A percentile compares a stretch with the other conserved stretches of the same genome.
Evolutionary conservation across 2,329 filamentous ascomycete species (phyloP).

Genomic region (Talaromyces sp.): DNA sequence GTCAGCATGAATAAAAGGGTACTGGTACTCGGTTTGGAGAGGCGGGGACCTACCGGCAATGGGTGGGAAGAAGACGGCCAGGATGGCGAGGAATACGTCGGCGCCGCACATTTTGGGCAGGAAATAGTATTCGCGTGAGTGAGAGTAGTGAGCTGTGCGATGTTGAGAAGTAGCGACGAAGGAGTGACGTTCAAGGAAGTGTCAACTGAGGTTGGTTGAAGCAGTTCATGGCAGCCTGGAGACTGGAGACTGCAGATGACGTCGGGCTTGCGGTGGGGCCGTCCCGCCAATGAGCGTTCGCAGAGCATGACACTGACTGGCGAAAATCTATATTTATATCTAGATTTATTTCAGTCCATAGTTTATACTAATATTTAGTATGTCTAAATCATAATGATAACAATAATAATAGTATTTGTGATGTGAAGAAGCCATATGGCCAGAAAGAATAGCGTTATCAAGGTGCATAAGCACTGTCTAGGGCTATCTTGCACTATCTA

Average conservation of each 20-base stretch:
- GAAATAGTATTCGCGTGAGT: not conserved
- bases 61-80: slow-evolving; percentile 57
- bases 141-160: not conserved
- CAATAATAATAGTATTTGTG: no score
- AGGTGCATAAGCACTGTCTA: no score
- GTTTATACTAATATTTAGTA: no score
- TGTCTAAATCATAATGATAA: no score
- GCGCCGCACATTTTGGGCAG: slow-evolving; percentile 48
- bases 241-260: not conserved
- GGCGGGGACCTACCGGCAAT: slow-evolving; percentile 44
- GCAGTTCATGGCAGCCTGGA: not conserved
- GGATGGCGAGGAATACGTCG: slow-evolving; percentile 55
- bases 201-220: not conserved
- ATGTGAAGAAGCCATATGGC: no score
- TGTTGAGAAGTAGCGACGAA: not conserved
- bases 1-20: not conserved
- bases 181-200: not conserved
- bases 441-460: no score
- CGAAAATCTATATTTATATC: no score
- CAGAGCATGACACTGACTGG: no score
- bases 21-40: not conserved
- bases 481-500: no score
- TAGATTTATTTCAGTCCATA: no score
- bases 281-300: not conserved
- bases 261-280: not conserved